phyloP scores from a whole-genome alignment of 78 protist genomes.

The Capsaspora owczarzaki region DNA sequence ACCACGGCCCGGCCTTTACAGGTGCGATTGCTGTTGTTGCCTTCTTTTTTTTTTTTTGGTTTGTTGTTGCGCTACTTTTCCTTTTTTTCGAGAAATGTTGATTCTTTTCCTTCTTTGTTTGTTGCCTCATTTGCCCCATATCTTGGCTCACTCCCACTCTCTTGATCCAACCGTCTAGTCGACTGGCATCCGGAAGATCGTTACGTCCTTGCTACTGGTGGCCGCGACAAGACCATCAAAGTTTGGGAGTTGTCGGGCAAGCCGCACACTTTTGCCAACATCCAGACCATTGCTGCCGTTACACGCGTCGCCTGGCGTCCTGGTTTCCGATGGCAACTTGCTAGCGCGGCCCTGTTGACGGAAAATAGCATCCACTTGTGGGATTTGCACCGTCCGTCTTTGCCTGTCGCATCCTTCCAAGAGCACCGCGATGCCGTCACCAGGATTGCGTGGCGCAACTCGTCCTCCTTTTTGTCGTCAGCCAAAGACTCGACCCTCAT shows the following conservation, averaged over 20 bases:
- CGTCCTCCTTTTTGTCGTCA: too few species aligned
- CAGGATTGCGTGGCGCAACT: background rate
- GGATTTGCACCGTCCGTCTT: background rate
- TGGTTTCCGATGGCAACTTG: background rate
- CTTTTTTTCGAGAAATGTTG: background rate
- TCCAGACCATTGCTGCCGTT: background rate
- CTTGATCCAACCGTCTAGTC: background rate
- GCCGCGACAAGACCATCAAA: background rate
- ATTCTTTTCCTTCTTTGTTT: background rate
- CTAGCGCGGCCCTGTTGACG: background rate
- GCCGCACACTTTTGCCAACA: too few species aligned
- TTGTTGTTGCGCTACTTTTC: background rate
- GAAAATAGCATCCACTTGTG: background rate
- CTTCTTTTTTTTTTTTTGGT: background rate
- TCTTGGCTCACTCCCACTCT: background rate
- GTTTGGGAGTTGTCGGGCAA: too few species aligned
- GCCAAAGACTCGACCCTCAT: too few species aligned
- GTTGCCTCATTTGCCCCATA: background rate
- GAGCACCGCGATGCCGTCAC: background rate
- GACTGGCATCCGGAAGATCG: conserved; percentile 14
- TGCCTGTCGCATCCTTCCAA: background rate
- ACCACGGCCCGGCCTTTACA: background rate
- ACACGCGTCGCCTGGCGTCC: background rate
- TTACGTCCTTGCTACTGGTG: background rate
- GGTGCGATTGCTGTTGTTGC: background rate